Percentiles rank a stretch among this genome's conserved stretches.
Evolutionary conservation across 208 protist genomes (phyloP).

Genomic region (Wallacemonas sp.): DNA sequence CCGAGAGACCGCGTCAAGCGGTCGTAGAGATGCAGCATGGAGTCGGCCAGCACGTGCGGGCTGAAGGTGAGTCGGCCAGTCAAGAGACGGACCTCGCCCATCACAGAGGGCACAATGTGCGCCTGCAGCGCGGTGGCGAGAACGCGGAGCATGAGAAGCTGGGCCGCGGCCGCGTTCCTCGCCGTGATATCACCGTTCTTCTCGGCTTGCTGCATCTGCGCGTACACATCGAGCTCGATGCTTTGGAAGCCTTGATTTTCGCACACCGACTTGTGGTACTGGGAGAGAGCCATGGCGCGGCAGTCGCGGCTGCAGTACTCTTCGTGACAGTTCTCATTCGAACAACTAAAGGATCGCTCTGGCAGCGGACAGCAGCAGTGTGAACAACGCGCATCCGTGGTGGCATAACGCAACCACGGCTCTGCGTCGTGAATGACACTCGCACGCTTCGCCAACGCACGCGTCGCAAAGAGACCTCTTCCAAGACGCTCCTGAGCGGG

Average conservation of each 20-base stretch:
- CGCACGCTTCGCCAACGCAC: constrained; percentile 28
- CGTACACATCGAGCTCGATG: constrained; percentile 83
- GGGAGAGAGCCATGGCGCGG: constrained; percentile 45
- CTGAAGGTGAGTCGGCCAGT: constrained; percentile 65
- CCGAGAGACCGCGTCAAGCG: constrained; percentile 58
- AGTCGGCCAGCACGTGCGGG: constrained; percentile 41
- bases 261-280: constrained; percentile 79
- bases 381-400: constrained; percentile 56
- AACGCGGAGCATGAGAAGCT: constrained; percentile 79
- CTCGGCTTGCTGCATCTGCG: constrained; percentile 53
- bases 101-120: constrained; percentile 62
- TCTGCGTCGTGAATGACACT: constrained; percentile 37
- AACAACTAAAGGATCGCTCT: constrained; percentile 70
- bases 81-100: constrained; percentile 74
- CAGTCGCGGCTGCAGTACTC: constrained; percentile 90
- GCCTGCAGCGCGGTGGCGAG: constrained; percentile 45
- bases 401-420: constrained; percentile 79
- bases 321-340: constrained; percentile 76
- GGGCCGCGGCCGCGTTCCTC: constrained; percentile 68
- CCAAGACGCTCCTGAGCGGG: constrained; percentile 27
- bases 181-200: constrained; percentile 32
- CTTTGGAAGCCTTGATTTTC: constrained; percentile 63
- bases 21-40: constrained; percentile 79
- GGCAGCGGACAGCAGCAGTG: constrained; percentile 56
- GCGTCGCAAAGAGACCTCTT: constrained; percentile 56